Base-by-base conservation (phyloP, 805 yeast species). In the Sugiyamaella chiloensis region DNA sequence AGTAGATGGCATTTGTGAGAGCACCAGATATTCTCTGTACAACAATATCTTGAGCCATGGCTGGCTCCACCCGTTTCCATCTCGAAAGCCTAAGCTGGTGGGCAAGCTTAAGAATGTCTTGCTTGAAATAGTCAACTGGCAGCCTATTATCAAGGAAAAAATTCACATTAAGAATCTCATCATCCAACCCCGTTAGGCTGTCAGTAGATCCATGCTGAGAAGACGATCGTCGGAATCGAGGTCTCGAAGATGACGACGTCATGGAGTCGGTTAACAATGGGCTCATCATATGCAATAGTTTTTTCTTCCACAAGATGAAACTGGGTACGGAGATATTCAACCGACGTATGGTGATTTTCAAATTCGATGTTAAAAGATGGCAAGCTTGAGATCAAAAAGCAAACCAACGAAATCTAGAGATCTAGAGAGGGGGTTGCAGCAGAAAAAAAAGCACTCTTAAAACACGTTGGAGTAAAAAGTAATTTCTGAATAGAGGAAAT, bases 11-110 rank as follows among this genome's bases (percentile, higher is more conserved):
- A 64, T 93, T 93, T 17, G 98, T 93, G 63, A 93, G 74, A 0
- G 99, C 99, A 17, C 99, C 98, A 30, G 87, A 79, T 42, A 93
- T 87, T 54, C 96, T 75, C 34, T 68, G 72, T 17, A 90, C 64
- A 19, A 66, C 71, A 32, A 91, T 64, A 17, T 69, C 70, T n/a
- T 52, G 57, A 7, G 69, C 63, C 66, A 64, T 63, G 6, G 70
- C 53, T 58, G 57, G 20, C 20, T 58, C 53, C 8, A 82, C 74
- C 52, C 73, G 73, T 57, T 81, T 79, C 99, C 99, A 93, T 64
- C 85, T 83, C 27, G 87, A 77, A 36, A 93, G 80, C 47, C 74
- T 74, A 49, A 93, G 67, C 6, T 75, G 71, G 55, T 83, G 82
- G 27, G 83, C 63, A 30, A 87, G 71, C 1, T 81, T 75, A 26